Conservation (phyloP, 441 rosid genomes). For the Euphorbia schlechtendalii region DNA sequence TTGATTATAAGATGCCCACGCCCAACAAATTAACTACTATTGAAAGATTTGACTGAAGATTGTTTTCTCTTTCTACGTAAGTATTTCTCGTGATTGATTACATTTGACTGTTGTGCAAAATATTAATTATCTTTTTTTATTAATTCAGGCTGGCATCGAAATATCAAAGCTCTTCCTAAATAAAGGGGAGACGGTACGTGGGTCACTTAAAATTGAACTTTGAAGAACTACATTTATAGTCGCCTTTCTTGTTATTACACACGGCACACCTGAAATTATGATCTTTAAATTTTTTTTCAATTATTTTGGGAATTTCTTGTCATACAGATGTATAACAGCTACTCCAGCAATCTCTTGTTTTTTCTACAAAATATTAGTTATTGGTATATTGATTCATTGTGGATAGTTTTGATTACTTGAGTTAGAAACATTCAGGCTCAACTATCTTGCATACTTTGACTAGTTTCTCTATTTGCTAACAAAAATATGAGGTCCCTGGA, state of each 20-base stretch:
- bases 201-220: constrained; percentile 11
- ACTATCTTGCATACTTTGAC: neutral
- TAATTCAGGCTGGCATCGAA: constrained; percentile 91
- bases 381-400: neutral
- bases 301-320: neutral
- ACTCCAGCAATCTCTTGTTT: neutral
- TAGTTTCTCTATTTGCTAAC: too few species aligned
- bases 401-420: constrained; percentile 4
- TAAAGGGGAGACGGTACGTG: constrained; percentile 72
- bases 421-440: neutral
- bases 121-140: constrained; percentile 7
- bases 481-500: too few species aligned
- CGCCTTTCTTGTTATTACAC: constrained; percentile 4
- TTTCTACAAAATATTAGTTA: neutral
- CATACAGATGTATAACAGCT: neutral
- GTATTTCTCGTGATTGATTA: neutral
- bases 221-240: neutral
- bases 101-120: neutral
- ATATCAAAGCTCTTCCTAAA: constrained; percentile 80
- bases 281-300: neutral
- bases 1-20: too few species aligned
- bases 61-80: neutral
- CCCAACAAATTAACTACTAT: too few species aligned
- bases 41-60: neutral
- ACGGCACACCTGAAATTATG: neutral